Conservation (phyloP, 2,329 filamentous ascomycete species). For the Emericellopsis atlantica region DNA sequence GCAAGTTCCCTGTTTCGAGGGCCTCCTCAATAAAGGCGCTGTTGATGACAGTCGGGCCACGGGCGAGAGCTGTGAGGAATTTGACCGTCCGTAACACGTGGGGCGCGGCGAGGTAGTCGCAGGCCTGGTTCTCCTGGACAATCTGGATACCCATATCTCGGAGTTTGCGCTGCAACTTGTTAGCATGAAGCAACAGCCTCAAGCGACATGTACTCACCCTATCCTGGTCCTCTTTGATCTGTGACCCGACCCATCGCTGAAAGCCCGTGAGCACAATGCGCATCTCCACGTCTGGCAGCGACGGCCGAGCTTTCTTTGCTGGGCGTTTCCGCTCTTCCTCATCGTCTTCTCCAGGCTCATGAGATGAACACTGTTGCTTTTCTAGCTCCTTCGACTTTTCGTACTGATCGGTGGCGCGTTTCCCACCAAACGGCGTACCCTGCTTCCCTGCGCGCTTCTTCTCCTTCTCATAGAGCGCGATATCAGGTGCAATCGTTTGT, state of each 20-base stretch:
- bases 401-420: constrained; percentile 44
- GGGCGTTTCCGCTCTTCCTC: constrained; percentile 35
- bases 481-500: constrained; percentile 69
- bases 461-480: constrained; percentile 86
- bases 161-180: constrained; percentile 52
- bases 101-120: constrained; percentile 80
- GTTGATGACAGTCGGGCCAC: constrained; percentile 64
- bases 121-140: constrained; percentile 60
- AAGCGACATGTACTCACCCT: constrained; percentile 43
- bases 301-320: constrained; percentile 49
- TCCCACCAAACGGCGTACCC: constrained; percentile 46
- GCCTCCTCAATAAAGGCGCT: constrained; percentile 69
- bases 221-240: constrained; percentile 65
- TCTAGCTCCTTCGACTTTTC: constrained; percentile 32
- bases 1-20: constrained; percentile 54
- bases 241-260: constrained; percentile 64
- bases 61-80: constrained; percentile 78
- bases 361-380: constrained; percentile 30
- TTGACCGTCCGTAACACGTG: constrained; percentile 83
- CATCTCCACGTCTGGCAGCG: constrained; percentile 51
- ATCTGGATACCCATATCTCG: constrained; percentile 74
- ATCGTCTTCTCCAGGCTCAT: constrained; percentile 25
- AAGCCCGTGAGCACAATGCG: constrained; percentile 77
- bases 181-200: constrained; percentile 4
- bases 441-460: constrained; percentile 56